phyloP scores from a whole-genome alignment of 352 stramenopile genomes.

The Halophytophthora batemanensis region DNA sequence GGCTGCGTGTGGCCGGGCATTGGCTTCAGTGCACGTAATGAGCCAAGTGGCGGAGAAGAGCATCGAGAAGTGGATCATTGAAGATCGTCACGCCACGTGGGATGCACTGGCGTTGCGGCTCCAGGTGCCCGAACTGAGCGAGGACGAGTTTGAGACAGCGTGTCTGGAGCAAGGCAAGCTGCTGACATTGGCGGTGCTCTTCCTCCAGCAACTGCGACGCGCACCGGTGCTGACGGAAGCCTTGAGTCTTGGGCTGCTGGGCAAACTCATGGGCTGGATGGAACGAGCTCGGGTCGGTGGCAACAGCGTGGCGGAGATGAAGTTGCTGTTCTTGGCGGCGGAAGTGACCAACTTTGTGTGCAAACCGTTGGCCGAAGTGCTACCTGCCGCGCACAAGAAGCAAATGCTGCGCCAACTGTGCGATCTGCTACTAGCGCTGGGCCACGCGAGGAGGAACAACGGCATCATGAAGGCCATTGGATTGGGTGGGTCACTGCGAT shows the following conservation, averaged over 20 bases:
- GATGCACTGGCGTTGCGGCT: constrained; percentile 52
- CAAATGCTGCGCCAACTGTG: constrained; percentile 70
- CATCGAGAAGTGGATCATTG: constrained; percentile 85
- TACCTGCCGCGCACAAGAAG: constrained; percentile 69
- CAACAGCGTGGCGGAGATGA: constrained; percentile 71
- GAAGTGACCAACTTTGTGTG: constrained; percentile 76
- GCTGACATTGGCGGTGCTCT: constrained; percentile 76
- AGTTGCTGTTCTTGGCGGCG: constrained; percentile 75
- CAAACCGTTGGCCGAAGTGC: constrained; percentile 47
- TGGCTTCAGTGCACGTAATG: constrained; percentile 84
- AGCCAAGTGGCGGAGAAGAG: constrained; percentile 75
- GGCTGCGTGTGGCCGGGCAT: constrained; percentile 59
- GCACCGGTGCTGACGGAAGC: constrained; percentile 63
- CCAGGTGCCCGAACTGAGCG: constrained; percentile 75
- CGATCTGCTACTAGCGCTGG: constrained; percentile 57
- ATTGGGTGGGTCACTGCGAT: constrained; percentile 69
- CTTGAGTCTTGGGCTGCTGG: constrained; percentile 64
- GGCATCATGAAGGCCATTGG: constrained; percentile 86
- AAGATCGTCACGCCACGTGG: constrained; percentile 66
- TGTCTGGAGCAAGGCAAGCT: constrained; percentile 74
- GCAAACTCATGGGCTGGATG: constrained; percentile 75
- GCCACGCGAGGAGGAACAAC: constrained; percentile 69
- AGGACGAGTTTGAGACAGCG: constrained; percentile 72
- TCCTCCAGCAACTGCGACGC: constrained; percentile 65
- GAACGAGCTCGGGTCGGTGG: constrained; percentile 49